Conservation (phyloP, 2,329 filamentous ascomycete genomes). For the Fusarium drepaniforme region DNA sequence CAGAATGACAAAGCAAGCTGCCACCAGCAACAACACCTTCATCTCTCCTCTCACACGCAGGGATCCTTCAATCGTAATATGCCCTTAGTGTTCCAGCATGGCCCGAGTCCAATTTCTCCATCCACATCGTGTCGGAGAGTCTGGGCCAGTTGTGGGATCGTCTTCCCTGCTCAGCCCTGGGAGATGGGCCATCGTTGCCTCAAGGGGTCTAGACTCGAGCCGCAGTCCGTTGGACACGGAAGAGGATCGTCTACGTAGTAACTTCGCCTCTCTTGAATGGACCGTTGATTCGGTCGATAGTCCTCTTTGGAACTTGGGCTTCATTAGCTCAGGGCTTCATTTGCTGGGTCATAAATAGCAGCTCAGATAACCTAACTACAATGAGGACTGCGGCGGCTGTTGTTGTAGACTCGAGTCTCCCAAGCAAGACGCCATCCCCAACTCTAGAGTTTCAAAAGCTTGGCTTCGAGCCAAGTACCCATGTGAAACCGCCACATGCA, state of each 20-base stretch:
- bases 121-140: background rate
- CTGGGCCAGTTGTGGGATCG: constrained; percentile 1
- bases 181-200: constrained; percentile 7
- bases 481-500: constrained; percentile 1
- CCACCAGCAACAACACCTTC: background rate
- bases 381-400: background rate
- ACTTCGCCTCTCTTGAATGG: background rate
- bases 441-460: background rate
- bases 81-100: background rate
- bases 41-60: background rate
- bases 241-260: background rate
- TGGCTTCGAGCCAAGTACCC: background rate
- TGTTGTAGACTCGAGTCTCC: background rate
- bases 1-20: background rate
- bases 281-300: background rate
- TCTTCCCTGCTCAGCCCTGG: constrained; percentile 16
- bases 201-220: constrained; percentile 8
- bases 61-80: constrained; percentile 1
- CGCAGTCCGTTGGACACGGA: background rate
- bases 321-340: background rate
- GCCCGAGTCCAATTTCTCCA: background rate
- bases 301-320: background rate
- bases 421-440: background rate
- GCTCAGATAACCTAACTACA: background rate
- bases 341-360: background rate